A percentile compares a stretch with the other conserved stretches of the same genome.
Conservation (phyloP, 169 alveolate species). For the Plasmodium gallinaceum region DNA sequence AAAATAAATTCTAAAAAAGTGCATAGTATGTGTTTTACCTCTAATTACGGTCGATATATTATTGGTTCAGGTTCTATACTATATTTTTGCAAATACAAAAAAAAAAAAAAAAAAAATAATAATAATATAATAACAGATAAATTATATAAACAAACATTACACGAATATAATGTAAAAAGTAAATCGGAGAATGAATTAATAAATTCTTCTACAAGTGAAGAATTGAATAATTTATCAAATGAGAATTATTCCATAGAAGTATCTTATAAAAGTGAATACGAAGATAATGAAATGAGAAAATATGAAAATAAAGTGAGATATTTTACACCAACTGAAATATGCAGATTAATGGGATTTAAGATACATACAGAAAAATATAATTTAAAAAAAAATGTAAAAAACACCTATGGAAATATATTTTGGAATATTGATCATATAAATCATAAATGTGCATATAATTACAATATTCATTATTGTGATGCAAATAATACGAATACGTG, state of each 20-base stretch:
- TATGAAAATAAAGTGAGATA: conserved; percentile 54
- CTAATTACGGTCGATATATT: conserved; percentile 65
- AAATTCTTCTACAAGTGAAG: background rate
- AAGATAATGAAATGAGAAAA: conserved; percentile 27
- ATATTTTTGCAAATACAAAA: conserved; percentile 7
- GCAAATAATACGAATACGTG: conserved; percentile 11
- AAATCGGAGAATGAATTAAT: background rate
- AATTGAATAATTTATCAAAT: background rate
- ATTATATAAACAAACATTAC: no score
- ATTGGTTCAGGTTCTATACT: conserved; percentile 74
- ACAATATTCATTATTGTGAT: conserved; percentile 54
- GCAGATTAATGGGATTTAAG: conserved; percentile 73
- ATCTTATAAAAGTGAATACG: background rate
- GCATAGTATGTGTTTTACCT: conserved; percentile 70
- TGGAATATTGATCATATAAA: conserved; percentile 72
- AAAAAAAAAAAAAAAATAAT: background rate
- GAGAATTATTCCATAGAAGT: background rate
- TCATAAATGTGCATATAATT: conserved; percentile 58
- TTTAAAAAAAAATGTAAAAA: conserved; percentile 2
- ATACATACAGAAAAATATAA: conserved; percentile 26
- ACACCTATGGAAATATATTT: conserved; percentile 57
- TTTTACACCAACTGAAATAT: conserved; percentile 72
- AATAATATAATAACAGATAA: background rate
- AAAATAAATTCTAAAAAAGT: background rate
- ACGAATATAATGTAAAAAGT: background rate